Evolutionary conservation across 352 stramenopile species (phyloP).

Genomic region (Phytophthora macrochlamydospora): DNA sequence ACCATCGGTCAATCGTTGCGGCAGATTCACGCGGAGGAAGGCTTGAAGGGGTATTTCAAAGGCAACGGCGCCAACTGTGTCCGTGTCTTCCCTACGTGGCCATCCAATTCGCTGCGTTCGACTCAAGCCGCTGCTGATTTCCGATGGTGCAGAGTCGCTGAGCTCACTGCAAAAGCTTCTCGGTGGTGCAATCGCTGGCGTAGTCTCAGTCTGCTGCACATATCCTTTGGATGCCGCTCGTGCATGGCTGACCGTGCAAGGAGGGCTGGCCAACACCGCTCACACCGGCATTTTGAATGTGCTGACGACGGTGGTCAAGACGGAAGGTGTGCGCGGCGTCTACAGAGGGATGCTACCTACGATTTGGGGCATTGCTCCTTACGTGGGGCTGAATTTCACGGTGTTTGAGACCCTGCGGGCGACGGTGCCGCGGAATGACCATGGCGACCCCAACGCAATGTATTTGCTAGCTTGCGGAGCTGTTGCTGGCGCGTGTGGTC

Average conservation of each 20-base stretch:
- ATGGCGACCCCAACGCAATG: conserved; percentile 55
- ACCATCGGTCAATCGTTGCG: conserved; percentile 59
- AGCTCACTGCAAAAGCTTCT: conserved; percentile 58
- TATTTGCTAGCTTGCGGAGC: conserved; percentile 68
- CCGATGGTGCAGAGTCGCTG: conserved; percentile 42
- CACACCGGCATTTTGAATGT: conserved; percentile 72
- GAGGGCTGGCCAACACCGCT: conserved; percentile 57
- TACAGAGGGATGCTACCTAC: conserved; percentile 70
- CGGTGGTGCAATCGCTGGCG: conserved; percentile 60
- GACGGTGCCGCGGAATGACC: conserved; percentile 42
- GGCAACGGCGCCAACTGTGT: conserved; percentile 84
- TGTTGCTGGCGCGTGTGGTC: conserved; percentile 65
- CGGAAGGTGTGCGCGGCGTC: conserved; percentile 61
- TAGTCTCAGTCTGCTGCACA: conserved; percentile 70
- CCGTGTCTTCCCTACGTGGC: conserved; percentile 79
- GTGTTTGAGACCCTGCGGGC: conserved; percentile 72
- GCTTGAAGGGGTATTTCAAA: conserved; percentile 68
- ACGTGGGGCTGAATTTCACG: conserved; percentile 81
- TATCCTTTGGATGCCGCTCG: conserved; percentile 81
- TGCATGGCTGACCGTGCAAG: conserved; percentile 74
- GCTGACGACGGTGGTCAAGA: conserved; percentile 48
- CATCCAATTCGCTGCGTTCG: conserved; percentile 79
- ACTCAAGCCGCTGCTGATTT: conserved; percentile 62
- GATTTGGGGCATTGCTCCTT: conserved; percentile 72
- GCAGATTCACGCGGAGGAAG: conserved; percentile 70